Percentiles rank a stretch among this genome's conserved stretches.
Conservation (phyloP, 1,284 basidiomycete genomes). For the Sphagnurus paluster region DNA sequence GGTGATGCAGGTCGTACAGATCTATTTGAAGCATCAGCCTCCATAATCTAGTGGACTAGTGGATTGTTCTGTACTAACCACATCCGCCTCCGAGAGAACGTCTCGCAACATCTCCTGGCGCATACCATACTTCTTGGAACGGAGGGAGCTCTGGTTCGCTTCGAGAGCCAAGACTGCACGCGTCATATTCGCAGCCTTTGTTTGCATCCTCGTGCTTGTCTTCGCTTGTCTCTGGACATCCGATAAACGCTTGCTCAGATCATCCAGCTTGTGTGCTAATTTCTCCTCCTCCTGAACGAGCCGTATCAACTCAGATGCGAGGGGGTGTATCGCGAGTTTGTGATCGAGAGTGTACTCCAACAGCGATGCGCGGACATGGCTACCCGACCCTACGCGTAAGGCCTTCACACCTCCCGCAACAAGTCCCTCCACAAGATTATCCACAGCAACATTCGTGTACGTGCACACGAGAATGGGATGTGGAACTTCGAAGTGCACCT, state of each 20-base stretch:
- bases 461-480: constrained; percentile 88
- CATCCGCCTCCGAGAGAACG: constrained; percentile 67
- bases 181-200: constrained; percentile 39
- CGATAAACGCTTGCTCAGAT: constrained; percentile 14
- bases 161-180: constrained; percentile 35
- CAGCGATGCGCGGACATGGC: constrained; percentile 62
- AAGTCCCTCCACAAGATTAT: constrained; percentile 84
- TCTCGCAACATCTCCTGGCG: constrained; percentile 59
- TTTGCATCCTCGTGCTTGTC: constrained; percentile 14
- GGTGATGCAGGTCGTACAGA: constrained; percentile 84
- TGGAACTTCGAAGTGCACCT: constrained; percentile 81
- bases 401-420: constrained; percentile 66
- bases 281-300: constrained; percentile 43
- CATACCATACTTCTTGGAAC: constrained; percentile 45
- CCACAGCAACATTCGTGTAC: constrained; percentile 94
- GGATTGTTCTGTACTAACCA: constrained; percentile 57
- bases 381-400: constrained; percentile 72
- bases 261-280: constrained; percentile 21
- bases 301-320: constrained; percentile 44
- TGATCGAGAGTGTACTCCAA: constrained; percentile 64
- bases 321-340: constrained; percentile 64
- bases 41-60: constrained; percentile 1
- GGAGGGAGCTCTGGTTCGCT: constrained; percentile 34
- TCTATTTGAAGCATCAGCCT: constrained; percentile 38
- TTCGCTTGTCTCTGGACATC: constrained; percentile 9